These are phyloP conservation scores for Xylogone sp. DNA, from an alignment of 2,329 filamentous ascomycete species.

Conservation along the genomic window DNA sequence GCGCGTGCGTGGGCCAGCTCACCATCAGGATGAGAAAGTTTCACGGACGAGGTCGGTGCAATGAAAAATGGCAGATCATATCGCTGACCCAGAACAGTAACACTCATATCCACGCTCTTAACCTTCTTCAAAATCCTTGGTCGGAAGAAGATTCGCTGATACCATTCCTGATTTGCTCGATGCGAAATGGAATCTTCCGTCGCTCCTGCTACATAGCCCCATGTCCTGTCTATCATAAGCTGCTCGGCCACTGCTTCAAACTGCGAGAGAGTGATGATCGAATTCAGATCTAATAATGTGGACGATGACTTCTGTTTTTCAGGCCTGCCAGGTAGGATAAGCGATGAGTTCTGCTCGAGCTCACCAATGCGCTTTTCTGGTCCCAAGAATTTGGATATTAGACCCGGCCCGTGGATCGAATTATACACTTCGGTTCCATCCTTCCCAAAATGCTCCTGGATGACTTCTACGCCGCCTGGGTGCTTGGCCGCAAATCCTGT, in stretches of 20 bases:
- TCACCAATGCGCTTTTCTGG: background rate
- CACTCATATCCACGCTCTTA: slow-evolving; percentile 40
- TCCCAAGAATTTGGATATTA: background rate
- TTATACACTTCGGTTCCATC: background rate
- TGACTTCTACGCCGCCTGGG: slow-evolving; percentile 51
- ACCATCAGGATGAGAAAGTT: slow-evolving; percentile 56
- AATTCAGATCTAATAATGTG: background rate
- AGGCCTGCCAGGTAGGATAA: background rate
- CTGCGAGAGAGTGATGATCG: background rate
- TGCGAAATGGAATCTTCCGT: slow-evolving; percentile 63
- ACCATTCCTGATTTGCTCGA: slow-evolving; percentile 47
- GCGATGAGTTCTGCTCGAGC: background rate
- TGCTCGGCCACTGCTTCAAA: background rate
- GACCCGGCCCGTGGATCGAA: background rate
- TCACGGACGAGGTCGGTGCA: slow-evolving; percentile 58
- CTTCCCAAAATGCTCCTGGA: background rate
- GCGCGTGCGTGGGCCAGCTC: slow-evolving; percentile 54
- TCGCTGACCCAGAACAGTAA: slow-evolving; percentile 48
- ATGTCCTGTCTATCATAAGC: background rate
- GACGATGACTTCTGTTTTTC: background rate
- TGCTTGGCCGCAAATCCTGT: slow-evolving; percentile 58
- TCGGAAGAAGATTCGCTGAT: slow-evolving; percentile 51
- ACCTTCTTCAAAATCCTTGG: slow-evolving; percentile 54
- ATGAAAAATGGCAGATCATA: slow-evolving; percentile 55
- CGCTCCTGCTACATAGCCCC: slow-evolving; percentile 52